Base-by-base conservation (phyloP, 495 filamentous ascomycete species). In the Saxophila tyrrhenica region DNA sequence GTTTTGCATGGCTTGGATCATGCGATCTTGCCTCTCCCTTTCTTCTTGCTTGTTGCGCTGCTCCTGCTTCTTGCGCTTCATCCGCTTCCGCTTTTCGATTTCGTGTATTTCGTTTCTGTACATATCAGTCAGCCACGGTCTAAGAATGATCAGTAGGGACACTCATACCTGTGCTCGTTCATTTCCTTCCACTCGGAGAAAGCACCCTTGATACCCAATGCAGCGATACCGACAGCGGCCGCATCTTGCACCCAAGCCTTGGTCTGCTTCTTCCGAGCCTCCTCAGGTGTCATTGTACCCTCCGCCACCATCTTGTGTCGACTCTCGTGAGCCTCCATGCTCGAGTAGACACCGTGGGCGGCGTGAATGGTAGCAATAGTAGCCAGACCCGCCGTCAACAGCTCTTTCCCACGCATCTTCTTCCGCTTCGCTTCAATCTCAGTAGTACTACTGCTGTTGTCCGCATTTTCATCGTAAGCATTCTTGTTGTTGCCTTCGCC, bases 301-400 rank as follows among this genome's bases (percentile, higher is more conserved):
- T 90, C 82, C 32, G 74, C 73, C 20, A 94, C 78, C 50, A 81
- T 76, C 64, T 84, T 78, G 58, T 80, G 74, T 56, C 87, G 75
- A 56, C 81, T 71, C 49, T 89, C 77, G 39, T 85, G 79, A 60
- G 84, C 83, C 67, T 86, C 83, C 72, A 90, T 77, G 62, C 78
- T 84, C 58, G 78, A 75, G 69, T 90, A 86, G 52, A 94, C 76
- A 52, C 76, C 81, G 66, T 94, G 84, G 8, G 84, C 87, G 45
- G 88, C 87, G 69, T 94, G 89, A 57, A 94, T 88, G 38, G 89
- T 92, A 52, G 89, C 89, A 55, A 94, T 84, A 50, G 83, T 83
- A 29, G 89, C 89, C 59, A 95, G 69, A 41, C 89, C 87, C 45
- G 86, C 81, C 46, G 88, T 89, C 56, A 94, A 61, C 64, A 90